These are phyloP conservation scores for Saccharum officinarum DNA, from an alignment of 176 grass and related monocot genomes.

Conservation along the genomic window DNA sequence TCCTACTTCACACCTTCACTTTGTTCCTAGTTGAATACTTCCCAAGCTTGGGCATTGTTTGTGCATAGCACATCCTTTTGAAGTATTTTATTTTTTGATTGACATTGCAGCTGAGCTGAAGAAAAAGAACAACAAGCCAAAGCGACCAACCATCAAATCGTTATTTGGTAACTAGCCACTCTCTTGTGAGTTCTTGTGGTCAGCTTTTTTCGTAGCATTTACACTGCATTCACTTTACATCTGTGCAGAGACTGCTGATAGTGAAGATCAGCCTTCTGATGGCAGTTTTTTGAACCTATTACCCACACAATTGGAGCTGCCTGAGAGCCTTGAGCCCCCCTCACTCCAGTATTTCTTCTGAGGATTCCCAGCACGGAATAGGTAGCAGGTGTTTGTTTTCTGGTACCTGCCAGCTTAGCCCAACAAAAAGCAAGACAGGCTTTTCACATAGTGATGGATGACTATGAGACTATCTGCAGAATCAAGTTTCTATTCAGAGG, in stretches of 20 bases:
- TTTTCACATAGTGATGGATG: not conserved
- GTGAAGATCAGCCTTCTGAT: conserved; percentile 38
- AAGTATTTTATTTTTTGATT: not conserved
- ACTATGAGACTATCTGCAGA: not conserved
- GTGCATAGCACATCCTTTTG: not conserved
- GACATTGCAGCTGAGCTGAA: conserved; percentile 58
- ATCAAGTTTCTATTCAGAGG: not conserved
- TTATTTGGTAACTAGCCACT: conserved; percentile 58
- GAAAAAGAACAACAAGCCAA: conserved; percentile 68
- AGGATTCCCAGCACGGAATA: conserved; percentile 44
- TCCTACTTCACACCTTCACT: not conserved
- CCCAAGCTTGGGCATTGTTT: not conserved
- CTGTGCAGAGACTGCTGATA: conserved; percentile 38
- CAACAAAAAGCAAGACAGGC: not conserved
- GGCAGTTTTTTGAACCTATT: conserved; percentile 54
- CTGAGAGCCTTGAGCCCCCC: conserved; percentile 57
- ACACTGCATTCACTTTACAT: conserved; percentile 13
- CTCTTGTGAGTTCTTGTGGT: not conserved
- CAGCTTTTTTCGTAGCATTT: conserved; percentile 15
- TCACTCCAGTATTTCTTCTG: conserved; percentile 58
- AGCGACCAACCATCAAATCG: conserved; percentile 69
- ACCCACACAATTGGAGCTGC: conserved; percentile 51
- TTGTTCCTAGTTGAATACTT: not conserved
- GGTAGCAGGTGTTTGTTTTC: conserved; percentile 34
- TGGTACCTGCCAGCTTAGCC: conserved; percentile 1